These are phyloP conservation scores for Gossypium schwendimanii DNA, from an alignment of 441 rosid species.

Conservation along the genomic window DNA sequence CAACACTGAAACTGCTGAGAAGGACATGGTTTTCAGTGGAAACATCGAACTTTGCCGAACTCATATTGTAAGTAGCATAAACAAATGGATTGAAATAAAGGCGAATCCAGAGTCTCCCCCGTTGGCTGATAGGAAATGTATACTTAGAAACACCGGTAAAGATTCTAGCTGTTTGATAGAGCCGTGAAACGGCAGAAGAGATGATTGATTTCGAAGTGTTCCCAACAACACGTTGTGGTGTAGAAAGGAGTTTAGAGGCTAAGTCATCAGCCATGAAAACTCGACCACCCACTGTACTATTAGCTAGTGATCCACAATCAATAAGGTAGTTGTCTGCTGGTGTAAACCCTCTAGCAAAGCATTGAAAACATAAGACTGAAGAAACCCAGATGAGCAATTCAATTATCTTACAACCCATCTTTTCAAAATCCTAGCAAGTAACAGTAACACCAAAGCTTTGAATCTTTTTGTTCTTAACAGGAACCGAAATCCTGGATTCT, in stretches of 20 bases:
- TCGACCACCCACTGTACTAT: conserved; percentile 40
- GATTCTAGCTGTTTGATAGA: conserved; percentile 72
- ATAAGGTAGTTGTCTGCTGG: conserved; percentile 64
- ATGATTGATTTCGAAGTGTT: conserved; percentile 22
- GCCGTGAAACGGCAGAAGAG: conserved; percentile 32
- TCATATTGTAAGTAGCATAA: conserved; percentile 42
- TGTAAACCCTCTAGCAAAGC: conserved; percentile 47
- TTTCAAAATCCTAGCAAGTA: neutral
- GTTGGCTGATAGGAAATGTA: conserved; percentile 44
- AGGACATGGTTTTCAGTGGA: conserved; percentile 44
- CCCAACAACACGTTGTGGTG: conserved; percentile 38
- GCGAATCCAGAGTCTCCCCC: conserved; percentile 84
- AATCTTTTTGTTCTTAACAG: conserved; percentile 1
- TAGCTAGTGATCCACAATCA: conserved; percentile 64
- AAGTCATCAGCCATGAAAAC: conserved; percentile 63
- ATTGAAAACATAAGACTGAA: conserved; percentile 30
- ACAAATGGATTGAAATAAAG: conserved; percentile 70
- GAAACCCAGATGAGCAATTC: conserved; percentile 26
- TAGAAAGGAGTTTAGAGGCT: conserved; percentile 49
- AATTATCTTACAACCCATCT: conserved; percentile 29
- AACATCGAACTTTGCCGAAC: conserved; percentile 51
- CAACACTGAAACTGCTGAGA: conserved; percentile 39
- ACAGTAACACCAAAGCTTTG: neutral
- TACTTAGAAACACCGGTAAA: conserved; percentile 47
- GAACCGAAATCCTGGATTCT: conserved; percentile 9